Conservation (phyloP, 23 red algal species). For the Gracilaria domingensis region DNA sequence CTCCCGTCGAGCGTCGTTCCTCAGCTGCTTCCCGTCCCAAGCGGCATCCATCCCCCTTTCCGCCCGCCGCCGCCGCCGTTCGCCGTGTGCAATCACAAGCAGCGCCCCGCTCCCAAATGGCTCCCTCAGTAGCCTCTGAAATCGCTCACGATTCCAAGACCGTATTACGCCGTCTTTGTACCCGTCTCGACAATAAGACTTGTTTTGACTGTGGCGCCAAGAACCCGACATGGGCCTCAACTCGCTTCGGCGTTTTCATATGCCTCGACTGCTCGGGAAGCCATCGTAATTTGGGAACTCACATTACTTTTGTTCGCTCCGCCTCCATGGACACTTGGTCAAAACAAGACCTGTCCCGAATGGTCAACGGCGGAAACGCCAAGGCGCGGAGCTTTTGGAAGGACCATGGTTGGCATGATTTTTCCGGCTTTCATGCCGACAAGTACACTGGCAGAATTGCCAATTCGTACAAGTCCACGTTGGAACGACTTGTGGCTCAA, state of each 20-base stretch:
- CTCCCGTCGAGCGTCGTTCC: neutral
- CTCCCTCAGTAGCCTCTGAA: slow-evolving; percentile 47
- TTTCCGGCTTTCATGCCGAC: slow-evolving; percentile 41
- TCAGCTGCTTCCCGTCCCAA: neutral
- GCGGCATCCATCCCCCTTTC: neutral
- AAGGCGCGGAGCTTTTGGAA: slow-evolving; percentile 45
- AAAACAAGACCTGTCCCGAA: slow-evolving; percentile 71
- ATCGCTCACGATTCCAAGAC: slow-evolving; percentile 66
- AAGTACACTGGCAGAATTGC: slow-evolving; percentile 69
- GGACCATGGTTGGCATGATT: slow-evolving; percentile 67
- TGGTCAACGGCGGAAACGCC: slow-evolving; percentile 74
- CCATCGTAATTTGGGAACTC: slow-evolving; percentile 95
- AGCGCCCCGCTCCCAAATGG: neutral
- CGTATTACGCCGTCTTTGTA: slow-evolving; percentile 68
- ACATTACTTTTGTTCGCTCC: slow-evolving; percentile 96
- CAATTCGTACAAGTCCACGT: slow-evolving; percentile 33
- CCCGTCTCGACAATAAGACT: slow-evolving; percentile 79
- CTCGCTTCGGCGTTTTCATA: slow-evolving; percentile 94
- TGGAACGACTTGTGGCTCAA: slow-evolving; percentile 31
- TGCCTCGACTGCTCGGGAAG: slow-evolving; percentile 97
- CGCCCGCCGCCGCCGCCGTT: neutral
- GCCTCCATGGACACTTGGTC: slow-evolving; percentile 97
- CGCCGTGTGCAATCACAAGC: slow-evolving; percentile 12
- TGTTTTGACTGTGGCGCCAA: slow-evolving; percentile 96
- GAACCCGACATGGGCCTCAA: slow-evolving; percentile 97